Base-by-base conservation (phyloP, 164 flowering plant species). In the Vitis amurensis region DNA sequence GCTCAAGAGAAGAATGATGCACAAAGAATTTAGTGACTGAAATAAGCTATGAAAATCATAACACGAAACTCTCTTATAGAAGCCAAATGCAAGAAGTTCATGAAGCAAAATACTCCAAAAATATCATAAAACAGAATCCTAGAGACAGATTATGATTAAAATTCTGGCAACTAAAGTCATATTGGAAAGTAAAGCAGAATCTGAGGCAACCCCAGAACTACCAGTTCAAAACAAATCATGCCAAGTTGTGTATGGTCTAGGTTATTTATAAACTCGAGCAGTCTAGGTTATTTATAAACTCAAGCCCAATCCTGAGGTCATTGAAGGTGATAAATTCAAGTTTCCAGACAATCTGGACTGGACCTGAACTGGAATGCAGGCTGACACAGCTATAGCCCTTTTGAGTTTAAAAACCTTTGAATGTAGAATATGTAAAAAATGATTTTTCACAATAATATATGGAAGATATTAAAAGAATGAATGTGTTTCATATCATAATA, bases 1-100 rank as follows among this genome's bases (percentile, higher is more conserved):
- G 95, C 81, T 75, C 83, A 52, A 68, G 11, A 53, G 61, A 9
- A 59, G n/a, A 11, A 51, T n/a, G 50, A 51, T 8, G 71, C 9
- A 44, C 9, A 71, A 23, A 23, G 15, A 30, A 60, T 47, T n/a
- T 49, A 67, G 29, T 14, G 64, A 59, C 9, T 0, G 44, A n/a
- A 30, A 23, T 37, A 68, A 30, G 15, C 60, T 15, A 6, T 9
- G 17, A 44, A 53, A 56, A 30, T 11, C 3, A 30, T 2, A 30
- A 10, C 8, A 66, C 47, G 1, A 65, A 8, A 15, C 1, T 12
- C 2, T 50, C 4, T 1, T 6, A 27, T 12, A 13, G 9, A 15
- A 23, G 29, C 3, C 63, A 16, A 29, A 30, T 7, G 17, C 59
- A 59, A 59, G 14, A 23, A 59, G 61, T 7, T 59, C 61, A 31